Evolutionary conservation across 2,329 filamentous ascomycete species (phyloP), one percentile per base, ranked within the genome.

Genomic region (Chalaropsis ovoidea): DNA sequence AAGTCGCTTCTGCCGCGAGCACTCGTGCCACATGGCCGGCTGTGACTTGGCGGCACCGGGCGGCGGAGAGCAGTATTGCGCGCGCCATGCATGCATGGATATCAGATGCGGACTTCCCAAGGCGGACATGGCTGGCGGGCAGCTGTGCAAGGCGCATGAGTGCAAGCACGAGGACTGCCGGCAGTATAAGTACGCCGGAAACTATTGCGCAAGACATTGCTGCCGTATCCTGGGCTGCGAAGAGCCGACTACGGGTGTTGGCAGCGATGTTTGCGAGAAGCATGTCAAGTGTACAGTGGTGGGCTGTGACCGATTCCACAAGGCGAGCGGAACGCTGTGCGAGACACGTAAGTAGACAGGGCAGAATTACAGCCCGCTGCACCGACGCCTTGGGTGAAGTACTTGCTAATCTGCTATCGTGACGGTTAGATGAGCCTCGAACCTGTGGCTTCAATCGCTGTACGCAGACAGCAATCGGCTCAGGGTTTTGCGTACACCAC

Each of bases 21-120:
- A 71, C 52, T 66, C 63, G 2, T 71, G 70, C 61, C 49, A 64
- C 39, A 67, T 68, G 52, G 8, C 49, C 1, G 69, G 67, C n/a
- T 71, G 70, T 43, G 15, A 45, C 19, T 63, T 64, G 61, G 49
- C 63, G 7, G 63, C 58, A 27, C 35, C 56, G 15, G 66, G 62
- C 22, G n/a, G 56, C 13, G 39, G 41, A 19, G 27, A 58, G 43
- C 31, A 56, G 8, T 58, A 49, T n/a, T 69, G 68, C n/a, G 58
- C 52, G 24, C 52, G 62, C 10, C 68, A 69, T 52, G 56, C 58
- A 22, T 69, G 68, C 42, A 41, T 49, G 17, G 64, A 65, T n/a
- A 43, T 27, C 42, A 56, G 47, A 2, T 69, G 68, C 31, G 17
- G 35, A n/a, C 31, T 58, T 24, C 60, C 64, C 15, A 52, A 22